phyloP scores from a whole-genome alignment of 441 rosid genomes.

The Gossypium davidsonii region DNA sequence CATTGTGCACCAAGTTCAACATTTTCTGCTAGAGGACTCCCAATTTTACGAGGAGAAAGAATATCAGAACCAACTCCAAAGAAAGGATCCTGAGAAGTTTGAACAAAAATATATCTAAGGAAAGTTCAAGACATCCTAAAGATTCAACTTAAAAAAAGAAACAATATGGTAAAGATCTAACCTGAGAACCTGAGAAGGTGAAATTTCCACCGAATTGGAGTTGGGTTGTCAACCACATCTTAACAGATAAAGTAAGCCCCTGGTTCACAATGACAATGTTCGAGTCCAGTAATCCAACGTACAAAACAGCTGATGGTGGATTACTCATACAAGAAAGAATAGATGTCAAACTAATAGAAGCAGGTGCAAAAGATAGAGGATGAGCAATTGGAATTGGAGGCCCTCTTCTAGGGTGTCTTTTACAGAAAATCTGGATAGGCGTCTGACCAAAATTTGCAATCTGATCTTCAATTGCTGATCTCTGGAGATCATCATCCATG shows the following conservation, averaged over 20 bases:
- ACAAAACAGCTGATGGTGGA: constrained; percentile 64
- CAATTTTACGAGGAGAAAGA: constrained; percentile 83
- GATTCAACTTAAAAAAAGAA: background rate
- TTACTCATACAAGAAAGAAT: constrained; percentile 46
- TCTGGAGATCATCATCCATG: constrained; percentile 94
- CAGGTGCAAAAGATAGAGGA: constrained; percentile 86
- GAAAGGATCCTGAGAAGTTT: constrained; percentile 22
- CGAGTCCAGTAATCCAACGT: constrained; percentile 68
- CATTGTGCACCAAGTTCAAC: constrained; percentile 79
- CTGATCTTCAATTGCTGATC: constrained; percentile 98
- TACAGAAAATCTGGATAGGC: constrained; percentile 89
- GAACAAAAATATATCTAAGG: constrained; percentile 10
- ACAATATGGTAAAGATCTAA: constrained; percentile 59
- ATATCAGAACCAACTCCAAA: constrained; percentile 96
- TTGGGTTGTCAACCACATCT: constrained; percentile 94
- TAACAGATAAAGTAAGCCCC: constrained; percentile 85
- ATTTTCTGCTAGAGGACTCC: constrained; percentile 79
- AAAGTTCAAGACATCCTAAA: background rate
- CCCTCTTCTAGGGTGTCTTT: constrained; percentile 96
- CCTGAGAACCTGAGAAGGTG: constrained; percentile 94
- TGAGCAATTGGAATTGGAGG: constrained; percentile 97
- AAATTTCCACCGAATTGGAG: constrained; percentile 92
- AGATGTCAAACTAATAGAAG: constrained; percentile 83
- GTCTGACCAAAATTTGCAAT: constrained; percentile 99
- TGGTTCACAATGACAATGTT: constrained; percentile 79